phyloP scores from a whole-genome alignment of 2,329 filamentous ascomycete genomes.

The Paraphoma chrysanthemicola region DNA sequence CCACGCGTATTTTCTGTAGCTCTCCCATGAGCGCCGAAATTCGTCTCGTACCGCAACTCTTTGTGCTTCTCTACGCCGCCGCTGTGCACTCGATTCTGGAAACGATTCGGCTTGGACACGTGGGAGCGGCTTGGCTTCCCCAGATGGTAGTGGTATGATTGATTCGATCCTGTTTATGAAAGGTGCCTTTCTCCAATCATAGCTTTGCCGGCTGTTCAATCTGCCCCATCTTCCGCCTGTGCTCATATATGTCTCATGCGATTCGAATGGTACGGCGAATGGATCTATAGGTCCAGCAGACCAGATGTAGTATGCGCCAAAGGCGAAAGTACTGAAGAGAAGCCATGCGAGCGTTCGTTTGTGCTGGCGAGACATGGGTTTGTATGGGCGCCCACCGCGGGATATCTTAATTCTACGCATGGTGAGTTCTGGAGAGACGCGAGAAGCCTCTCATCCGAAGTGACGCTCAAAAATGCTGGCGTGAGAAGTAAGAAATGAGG shows the following conservation, averaged over 20 bases:
- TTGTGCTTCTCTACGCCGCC: slow-evolving; percentile 36
- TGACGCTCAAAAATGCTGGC: background rate
- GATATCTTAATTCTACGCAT: slow-evolving; percentile 41
- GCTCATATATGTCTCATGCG: slow-evolving; percentile 43
- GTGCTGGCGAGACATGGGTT: slow-evolving; percentile 41
- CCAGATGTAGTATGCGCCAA: slow-evolving; percentile 39
- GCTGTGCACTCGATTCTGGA: slow-evolving; percentile 38
- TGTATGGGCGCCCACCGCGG: slow-evolving; percentile 22
- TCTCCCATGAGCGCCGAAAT: slow-evolving; percentile 53
- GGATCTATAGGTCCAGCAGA: slow-evolving; percentile 35
- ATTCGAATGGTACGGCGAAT: slow-evolving; percentile 35
- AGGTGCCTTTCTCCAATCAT: slow-evolving; percentile 52
- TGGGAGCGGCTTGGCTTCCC: slow-evolving; percentile 46
- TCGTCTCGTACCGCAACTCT: slow-evolving; percentile 49
- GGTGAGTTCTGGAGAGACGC: slow-evolving; percentile 6
- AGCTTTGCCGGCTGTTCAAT: slow-evolving; percentile 31
- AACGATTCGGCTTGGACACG: slow-evolving; percentile 51
- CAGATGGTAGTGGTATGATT: slow-evolving; percentile 48
- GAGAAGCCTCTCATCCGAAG: background rate
- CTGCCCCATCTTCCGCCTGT: slow-evolving; percentile 18
- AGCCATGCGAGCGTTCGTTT: slow-evolving; percentile 36
- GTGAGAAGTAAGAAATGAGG: background rate
- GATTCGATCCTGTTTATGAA: slow-evolving; percentile 47
- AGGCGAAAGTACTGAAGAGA: slow-evolving; percentile 26
- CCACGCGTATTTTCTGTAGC: slow-evolving; percentile 55